Evolutionary conservation across 805 yeast genomes (phyloP), one percentile per base, ranked within the genome.

Genomic region (Sugiyamaella americana): DNA sequence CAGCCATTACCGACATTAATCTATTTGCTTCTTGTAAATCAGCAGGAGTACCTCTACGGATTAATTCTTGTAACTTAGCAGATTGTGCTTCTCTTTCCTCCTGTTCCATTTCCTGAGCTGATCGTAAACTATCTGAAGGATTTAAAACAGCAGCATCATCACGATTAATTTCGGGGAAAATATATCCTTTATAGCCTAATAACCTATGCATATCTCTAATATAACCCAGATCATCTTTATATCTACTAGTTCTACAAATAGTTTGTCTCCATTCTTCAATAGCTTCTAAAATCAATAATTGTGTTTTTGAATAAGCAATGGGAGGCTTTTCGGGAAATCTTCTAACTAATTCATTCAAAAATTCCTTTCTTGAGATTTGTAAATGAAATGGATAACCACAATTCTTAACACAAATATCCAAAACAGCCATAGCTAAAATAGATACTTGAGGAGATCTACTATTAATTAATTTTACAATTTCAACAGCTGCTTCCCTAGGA

Each of bases 181-280:
- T 70, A 62, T 93, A 93, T 5, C 98, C 98, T 67, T 91, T 93
- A 64, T 84, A 84, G 52, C 84, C 73, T 57, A 93, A 74, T 46
- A 93, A 72, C 47, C 97, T 75, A 70, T 89, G 96, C 98, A 93
- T 93, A 62, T 93, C 98, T 55, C 93, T 79, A 55, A 93, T 85
- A 63, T 84, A 87, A 2, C 89, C 93, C 58, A 93, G 72, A 63
- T 93, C 99, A 38, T 88, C 95, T 62, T 86, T 87, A 66, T 93
- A 86, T 60, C 87, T 76, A 22, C 95, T 80, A 44, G 93, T 87
- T 58, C 82, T 80, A 66, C 97, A 91, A 46, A 93, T 80, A 1
- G 98, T 91, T 64, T 87, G 94, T 63, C 86, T 81, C 99, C 99
- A 93, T 65, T 93, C 98, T 66, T 91, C 96, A 59, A 93, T 84